Percentiles rank a stretch among this genome's conserved stretches.
These are phyloP conservation scores for Boletus vermiculosoides DNA, from an alignment of 768 basidiomycete species.

Conservation along the genomic window DNA sequence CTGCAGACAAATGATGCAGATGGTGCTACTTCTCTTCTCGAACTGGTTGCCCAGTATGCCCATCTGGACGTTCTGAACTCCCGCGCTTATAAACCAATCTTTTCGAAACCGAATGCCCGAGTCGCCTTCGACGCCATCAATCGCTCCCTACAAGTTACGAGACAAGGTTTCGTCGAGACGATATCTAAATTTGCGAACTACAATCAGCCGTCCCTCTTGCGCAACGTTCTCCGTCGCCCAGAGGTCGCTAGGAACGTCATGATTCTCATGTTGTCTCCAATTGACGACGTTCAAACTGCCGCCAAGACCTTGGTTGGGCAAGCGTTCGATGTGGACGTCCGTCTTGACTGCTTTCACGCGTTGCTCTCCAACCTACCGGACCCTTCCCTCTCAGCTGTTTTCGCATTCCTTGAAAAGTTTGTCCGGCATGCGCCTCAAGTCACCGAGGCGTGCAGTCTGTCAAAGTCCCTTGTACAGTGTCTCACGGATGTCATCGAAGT, in stretches of 20 bases:
- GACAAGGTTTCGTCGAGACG: conserved; percentile 59
- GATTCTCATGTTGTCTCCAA: conserved; percentile 78
- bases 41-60: conserved; percentile 55
- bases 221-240: conserved; percentile 53
- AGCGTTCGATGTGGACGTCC: conserved; percentile 86
- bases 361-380: conserved; percentile 68
- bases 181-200: conserved; percentile 67
- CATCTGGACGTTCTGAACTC: conserved; percentile 64
- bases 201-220: conserved; percentile 48
- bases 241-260: conserved; percentile 61
- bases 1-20: conserved; percentile 58
- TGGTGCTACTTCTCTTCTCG: conserved; percentile 58
- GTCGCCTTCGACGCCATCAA: conserved; percentile 58
- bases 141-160: conserved; percentile 51
- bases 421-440: conserved; percentile 55
- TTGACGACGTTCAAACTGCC: conserved; percentile 67
- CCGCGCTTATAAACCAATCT: conserved; percentile 44
- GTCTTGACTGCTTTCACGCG: conserved; percentile 82
- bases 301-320: conserved; percentile 80
- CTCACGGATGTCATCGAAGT: conserved; percentile 91
- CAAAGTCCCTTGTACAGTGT: conserved; percentile 87
- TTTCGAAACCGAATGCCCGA: conserved; percentile 33
- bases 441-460: conserved; percentile 86
- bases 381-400: conserved; percentile 67
- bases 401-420: conserved; percentile 67